Evolutionary conservation across 192 early-diverging fungal species (phyloP).

Genomic region (Diversispora epigaea): DNA sequence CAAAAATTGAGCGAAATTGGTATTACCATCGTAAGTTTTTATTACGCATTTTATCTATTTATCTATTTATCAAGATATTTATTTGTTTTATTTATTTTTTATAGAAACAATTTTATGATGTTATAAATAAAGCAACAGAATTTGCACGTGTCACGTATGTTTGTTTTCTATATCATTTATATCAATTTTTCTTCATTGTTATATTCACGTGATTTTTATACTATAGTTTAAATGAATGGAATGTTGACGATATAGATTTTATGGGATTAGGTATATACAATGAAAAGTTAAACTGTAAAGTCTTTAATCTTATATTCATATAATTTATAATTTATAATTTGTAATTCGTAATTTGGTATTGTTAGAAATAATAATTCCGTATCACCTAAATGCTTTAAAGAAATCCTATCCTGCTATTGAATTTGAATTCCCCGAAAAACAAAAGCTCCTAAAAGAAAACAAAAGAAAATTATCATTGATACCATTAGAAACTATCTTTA

Average conservation of each 20-base stretch:
- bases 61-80: too few relatives aligned
- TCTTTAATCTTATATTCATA: too few relatives aligned
- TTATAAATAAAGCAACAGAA: background rate
- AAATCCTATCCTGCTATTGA: background rate
- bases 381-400: background rate
- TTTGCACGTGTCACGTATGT: background rate
- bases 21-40: background rate
- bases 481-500: conserved; percentile 9
- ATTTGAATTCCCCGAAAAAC: conserved; percentile 16
- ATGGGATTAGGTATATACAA: background rate
- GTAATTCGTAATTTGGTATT: background rate
- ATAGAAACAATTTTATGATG: background rate
- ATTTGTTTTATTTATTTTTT: background rate
- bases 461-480: conserved; percentile 11
- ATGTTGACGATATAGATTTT: background rate
- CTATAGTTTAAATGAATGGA: conserved; percentile 24
- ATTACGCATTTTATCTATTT: too few relatives aligned
- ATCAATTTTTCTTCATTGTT: background rate
- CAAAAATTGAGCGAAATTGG: conserved; percentile 9
- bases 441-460: background rate
- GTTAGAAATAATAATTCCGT: conserved; percentile 14
- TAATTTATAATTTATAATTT: background rate
- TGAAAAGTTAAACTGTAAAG: too few relatives aligned
- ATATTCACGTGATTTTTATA: background rate
- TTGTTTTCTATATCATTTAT: conserved; percentile 1